phyloP scores from a whole-genome alignment of 1,284 basidiomycete species.

The Bjerkandera adusta region DNA sequence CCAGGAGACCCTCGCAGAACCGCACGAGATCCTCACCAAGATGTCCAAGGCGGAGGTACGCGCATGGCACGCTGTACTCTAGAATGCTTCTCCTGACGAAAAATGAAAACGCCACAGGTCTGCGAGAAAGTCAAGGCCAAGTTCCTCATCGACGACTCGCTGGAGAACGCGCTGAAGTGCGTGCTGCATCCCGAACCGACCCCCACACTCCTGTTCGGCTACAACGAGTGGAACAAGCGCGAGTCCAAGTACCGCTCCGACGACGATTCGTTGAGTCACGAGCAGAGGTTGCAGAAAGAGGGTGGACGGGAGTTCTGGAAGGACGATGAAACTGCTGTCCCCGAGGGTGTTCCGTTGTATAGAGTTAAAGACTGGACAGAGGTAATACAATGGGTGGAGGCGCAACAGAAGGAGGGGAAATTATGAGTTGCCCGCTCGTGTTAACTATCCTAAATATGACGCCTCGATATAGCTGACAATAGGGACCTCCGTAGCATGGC shows the following conservation, averaged over 20 bases:
- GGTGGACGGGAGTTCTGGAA: constrained; percentile 56
- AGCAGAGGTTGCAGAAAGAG: constrained; percentile 48
- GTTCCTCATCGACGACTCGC: constrained; percentile 75
- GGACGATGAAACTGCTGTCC: constrained; percentile 46
- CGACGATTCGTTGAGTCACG: constrained; percentile 56
- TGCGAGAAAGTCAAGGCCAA: constrained; percentile 61
- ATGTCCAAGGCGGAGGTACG: constrained; percentile 68
- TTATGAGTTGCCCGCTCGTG: constrained; percentile 1
- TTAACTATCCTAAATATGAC: not conserved
- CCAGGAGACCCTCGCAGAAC: constrained; percentile 45
- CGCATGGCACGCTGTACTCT: constrained; percentile 1
- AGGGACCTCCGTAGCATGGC: constrained; percentile 3
- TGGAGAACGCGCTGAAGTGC: constrained; percentile 72
- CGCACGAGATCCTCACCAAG: constrained; percentile 53
- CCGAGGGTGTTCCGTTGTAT: constrained; percentile 41
- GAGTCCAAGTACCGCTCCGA: constrained; percentile 43
- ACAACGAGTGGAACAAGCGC: constrained; percentile 73
- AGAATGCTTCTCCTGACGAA: not conserved
- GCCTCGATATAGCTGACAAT: not conserved
- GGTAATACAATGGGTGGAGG: constrained; percentile 47
- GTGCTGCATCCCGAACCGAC: constrained; percentile 35
- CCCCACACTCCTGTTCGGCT: constrained; percentile 73
- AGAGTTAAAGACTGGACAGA: constrained; percentile 58
- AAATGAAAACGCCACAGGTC: constrained; percentile 42
- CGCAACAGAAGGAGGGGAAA: constrained; percentile 31